A percentile compares a stretch with the other conserved stretches of the same genome.
Conservation (phyloP, 164 flowering plant species). For the Kalanchoe fedtschenkoi region DNA sequence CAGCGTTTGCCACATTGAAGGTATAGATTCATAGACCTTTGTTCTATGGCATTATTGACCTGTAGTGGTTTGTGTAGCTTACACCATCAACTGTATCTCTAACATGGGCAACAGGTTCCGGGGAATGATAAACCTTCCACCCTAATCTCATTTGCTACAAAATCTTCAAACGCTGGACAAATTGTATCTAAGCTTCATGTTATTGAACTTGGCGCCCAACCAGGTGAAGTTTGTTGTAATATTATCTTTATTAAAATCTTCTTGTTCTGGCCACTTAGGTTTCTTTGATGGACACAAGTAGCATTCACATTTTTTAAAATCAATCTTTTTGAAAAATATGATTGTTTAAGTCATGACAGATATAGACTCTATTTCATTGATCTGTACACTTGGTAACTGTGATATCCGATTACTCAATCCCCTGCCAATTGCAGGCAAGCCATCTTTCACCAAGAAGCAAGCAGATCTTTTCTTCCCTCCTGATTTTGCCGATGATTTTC, state of each 20-base stretch:
- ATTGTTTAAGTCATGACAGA: background rate
- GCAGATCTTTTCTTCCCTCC: conserved; percentile 99
- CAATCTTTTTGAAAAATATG: background rate
- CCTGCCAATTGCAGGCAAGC: conserved; percentile 51
- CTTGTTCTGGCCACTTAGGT: background rate
- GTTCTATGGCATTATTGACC: background rate
- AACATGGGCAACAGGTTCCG: background rate
- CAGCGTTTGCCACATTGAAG: conserved; percentile 79
- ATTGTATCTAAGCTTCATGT: conserved; percentile 83
- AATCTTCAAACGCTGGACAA: conserved; percentile 85
- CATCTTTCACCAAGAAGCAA: conserved; percentile 85
- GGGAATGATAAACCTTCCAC: conserved; percentile 79
- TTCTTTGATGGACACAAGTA: background rate
- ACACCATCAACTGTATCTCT: background rate
- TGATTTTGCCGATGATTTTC: conserved; percentile 98
- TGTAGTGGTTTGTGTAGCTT: background rate
- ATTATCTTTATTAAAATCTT: background rate
- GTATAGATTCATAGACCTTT: conserved; percentile 24
- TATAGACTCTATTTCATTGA: background rate
- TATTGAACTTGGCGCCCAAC: conserved; percentile 98
- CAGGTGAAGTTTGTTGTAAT: conserved; percentile 34
- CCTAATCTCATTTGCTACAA: conserved; percentile 86
- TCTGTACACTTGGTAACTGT: no score
- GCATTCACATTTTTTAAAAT: background rate
- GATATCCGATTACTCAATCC: background rate